phyloP scores from a whole-genome alignment of 306 rosid genomes.

The Quercus parvula region DNA sequence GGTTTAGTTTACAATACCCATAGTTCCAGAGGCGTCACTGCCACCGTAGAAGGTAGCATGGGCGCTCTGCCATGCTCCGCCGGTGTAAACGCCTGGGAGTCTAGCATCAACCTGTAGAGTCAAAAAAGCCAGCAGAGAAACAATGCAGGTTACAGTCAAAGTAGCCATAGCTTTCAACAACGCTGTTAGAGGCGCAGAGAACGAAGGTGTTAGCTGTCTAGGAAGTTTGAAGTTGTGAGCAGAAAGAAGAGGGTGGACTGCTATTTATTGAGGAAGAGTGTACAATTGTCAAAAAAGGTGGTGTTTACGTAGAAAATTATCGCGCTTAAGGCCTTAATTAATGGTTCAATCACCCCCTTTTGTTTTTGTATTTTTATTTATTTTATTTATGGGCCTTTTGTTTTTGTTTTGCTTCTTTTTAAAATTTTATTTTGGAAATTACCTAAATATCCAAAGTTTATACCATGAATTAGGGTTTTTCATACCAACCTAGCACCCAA shows the following conservation, averaged over 20 bases:
- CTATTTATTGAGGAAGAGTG: conserved; percentile 49
- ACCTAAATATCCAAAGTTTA: too few species aligned
- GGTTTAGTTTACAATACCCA: conserved; percentile 42
- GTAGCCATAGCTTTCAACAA: conserved; percentile 29
- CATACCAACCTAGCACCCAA: too few species aligned
- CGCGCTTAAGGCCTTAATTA: conserved; percentile 35
- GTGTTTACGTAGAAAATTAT: conserved; percentile 19
- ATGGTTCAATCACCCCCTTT: conserved; percentile 13
- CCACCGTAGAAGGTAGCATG: conserved; percentile 95
- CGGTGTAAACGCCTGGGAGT: conserved; percentile 43
- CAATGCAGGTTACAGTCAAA: conserved; percentile 15
- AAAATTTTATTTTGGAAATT: too few species aligned
- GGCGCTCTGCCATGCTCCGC: conserved; percentile 61
- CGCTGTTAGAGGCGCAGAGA: neutral
- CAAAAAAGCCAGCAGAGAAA: conserved; percentile 18
- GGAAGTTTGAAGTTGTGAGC: neutral
- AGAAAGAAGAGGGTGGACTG: conserved; percentile 17
- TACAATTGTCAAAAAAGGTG: conserved; percentile 1
- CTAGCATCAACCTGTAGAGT: conserved; percentile 22
- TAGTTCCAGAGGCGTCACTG: conserved; percentile 83
- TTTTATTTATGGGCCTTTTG: too few species aligned
- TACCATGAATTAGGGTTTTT: too few species aligned
- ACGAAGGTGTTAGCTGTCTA: neutral
- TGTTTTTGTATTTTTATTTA: too few species aligned
- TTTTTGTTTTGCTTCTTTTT: too few species aligned